Conservation (phyloP, 2,329 filamentous ascomycete genomes). For the Amylocarpus encephaloides region DNA sequence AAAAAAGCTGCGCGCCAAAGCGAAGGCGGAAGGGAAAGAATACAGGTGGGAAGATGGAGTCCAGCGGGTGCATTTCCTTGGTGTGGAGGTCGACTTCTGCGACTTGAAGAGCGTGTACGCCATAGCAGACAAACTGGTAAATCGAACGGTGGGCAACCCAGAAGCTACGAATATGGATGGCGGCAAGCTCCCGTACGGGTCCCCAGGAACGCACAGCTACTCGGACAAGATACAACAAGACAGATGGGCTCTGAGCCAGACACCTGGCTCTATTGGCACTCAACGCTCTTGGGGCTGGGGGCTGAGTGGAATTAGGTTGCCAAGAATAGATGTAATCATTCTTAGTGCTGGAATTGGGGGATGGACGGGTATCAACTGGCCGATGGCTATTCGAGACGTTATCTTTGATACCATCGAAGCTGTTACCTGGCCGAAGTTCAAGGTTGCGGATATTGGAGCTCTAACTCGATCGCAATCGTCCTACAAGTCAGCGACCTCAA, state of each 20-base stretch:
- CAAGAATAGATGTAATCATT: conserved; percentile 71
- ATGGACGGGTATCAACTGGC: conserved; percentile 74
- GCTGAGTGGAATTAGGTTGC: conserved; percentile 44
- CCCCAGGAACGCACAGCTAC: conserved; percentile 27
- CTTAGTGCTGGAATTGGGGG: conserved; percentile 87
- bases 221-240: conserved; percentile 25
- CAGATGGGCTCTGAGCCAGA: conserved; percentile 38
- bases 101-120: conserved; percentile 44
- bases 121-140: conserved; percentile 27
- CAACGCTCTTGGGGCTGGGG: conserved; percentile 36
- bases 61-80: conserved; percentile 50
- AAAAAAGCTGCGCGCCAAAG: conserved; percentile 36
- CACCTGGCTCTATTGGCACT: conserved; percentile 43
- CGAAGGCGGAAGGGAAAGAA: conserved; percentile 50
- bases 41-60: conserved; percentile 40
- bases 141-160: conserved; percentile 29
- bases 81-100: conserved; percentile 55
- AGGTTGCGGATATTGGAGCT: conserved; percentile 52
- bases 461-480: conserved; percentile 46
- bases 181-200: conserved; percentile 28
- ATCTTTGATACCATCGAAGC: conserved; percentile 59
- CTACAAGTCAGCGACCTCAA: background rate
- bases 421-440: conserved; percentile 73
- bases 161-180: conserved; percentile 30
- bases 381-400: conserved; percentile 43